Evolutionary conservation across 2,329 filamentous ascomycete species (phyloP).

Genomic region (Bipolaris sorokiniana): DNA sequence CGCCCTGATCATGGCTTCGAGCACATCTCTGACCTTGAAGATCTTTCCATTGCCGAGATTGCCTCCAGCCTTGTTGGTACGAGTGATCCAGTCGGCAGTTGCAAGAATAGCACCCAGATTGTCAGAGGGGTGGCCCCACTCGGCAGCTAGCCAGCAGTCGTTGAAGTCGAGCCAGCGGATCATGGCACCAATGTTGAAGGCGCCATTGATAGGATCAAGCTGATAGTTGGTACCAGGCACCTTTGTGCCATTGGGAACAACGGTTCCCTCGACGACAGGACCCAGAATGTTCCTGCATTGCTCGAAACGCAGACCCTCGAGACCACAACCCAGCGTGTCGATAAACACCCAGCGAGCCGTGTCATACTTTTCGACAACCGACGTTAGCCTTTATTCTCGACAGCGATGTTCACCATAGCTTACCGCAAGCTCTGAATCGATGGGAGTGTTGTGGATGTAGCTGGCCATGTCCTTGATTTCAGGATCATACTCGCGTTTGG

Average conservation of each 20-base stretch:
- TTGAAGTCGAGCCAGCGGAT: slow-evolving; percentile 99
- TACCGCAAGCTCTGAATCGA: slow-evolving; percentile 92
- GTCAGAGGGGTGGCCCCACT: slow-evolving; percentile 99
- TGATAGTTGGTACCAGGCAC: slow-evolving; percentile 92
- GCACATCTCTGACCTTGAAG: slow-evolving; percentile 85
- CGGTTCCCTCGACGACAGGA: slow-evolving; percentile 86
- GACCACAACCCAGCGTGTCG: slow-evolving; percentile 94
- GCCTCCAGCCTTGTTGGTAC: slow-evolving; percentile 87
- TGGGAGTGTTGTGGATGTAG: slow-evolving; percentile 91
- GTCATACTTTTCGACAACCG: slow-evolving; percentile 69
- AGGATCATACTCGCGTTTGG: slow-evolving; percentile 72
- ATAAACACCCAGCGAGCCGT: slow-evolving; percentile 96
- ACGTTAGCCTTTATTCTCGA: slow-evolving; percentile 22
- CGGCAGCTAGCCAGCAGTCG: slow-evolving; percentile 98
- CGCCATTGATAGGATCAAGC: slow-evolving; percentile 92
- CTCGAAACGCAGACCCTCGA: slow-evolving; percentile 93
- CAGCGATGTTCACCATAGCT: slow-evolving; percentile 17
- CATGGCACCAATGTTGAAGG: slow-evolving; percentile 99
- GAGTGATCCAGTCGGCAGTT: slow-evolving; percentile 95
- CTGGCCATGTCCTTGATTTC: slow-evolving; percentile 94
- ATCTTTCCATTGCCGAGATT: slow-evolving; percentile 74
- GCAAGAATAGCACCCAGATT: slow-evolving; percentile 97
- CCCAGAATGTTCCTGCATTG: slow-evolving; percentile 95
- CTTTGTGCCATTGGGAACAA: slow-evolving; percentile 88
- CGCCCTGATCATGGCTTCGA: slow-evolving; percentile 98